Evolutionary conservation across 2,329 filamentous ascomycete genomes (phyloP), one percentile per base, ranked within the genome.

Genomic region (Thelonectria rubi): DNA sequence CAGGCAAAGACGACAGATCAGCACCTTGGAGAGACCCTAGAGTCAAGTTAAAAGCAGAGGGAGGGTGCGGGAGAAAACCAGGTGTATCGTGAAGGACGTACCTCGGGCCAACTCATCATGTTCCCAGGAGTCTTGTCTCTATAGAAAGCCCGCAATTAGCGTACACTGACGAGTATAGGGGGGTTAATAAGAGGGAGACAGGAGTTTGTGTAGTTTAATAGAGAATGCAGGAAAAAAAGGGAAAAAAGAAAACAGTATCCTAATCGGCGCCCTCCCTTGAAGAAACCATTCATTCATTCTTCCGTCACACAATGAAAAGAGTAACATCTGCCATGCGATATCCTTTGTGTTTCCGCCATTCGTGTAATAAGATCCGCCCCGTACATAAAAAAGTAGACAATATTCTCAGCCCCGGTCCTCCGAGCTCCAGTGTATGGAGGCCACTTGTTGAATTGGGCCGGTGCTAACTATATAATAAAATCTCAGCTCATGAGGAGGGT

Each of bases 121-220:
- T 64, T 55, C 39, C 55, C 53, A 60, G 60, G 59, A 58, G 58
- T 56, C 49, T 55, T 55, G 58, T 63, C 55, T 68, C 57, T 60
- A 65, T 12, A 55, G 17, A 50, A 56, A 46, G 18, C 62, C 30
- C 51, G 49, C 42, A 32, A 58, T 72, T 65, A 71, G 73, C 68
- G 58, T 55, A 65, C 65, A 72, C 65, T 66, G 50, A 68, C 55
- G 18, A n/a, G 17, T 45, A 37, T 14, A 21, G 51, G 30, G 59
- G 45, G 54, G 46, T 21, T 15, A 26, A 17, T 60, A 40, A 42
- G 50, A 42, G 51, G 61, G 56, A 59, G 43, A 52, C 50, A 61
- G 49, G 52, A 64, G 56, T 60, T 30, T 53, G 60, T 69, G 66
- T 68, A 51, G 58, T 68, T 67, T 70, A 68, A 62, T 65, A 70